Conservation (phyloP, 305 asterid genomes). For the Striga hermonthica region DNA sequence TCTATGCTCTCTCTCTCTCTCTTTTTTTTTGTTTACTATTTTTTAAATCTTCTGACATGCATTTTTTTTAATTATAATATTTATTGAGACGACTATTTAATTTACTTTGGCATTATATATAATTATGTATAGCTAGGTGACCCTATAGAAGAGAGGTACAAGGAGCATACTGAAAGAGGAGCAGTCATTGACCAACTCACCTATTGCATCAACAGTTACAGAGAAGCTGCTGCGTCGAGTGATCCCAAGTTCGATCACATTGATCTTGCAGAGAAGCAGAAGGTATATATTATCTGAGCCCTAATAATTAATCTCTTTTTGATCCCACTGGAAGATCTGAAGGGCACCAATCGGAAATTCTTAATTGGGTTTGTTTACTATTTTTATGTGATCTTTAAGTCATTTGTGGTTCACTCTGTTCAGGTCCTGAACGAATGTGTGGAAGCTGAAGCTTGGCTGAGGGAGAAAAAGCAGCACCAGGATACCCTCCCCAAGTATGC, state of each 20-base stretch:
- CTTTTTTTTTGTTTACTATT: no score
- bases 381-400: background rate
- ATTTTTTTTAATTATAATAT: no score
- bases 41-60: no score
- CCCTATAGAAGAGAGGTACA: slow-evolving; percentile 76
- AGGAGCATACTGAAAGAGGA: slow-evolving; percentile 71
- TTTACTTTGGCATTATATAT: background rate
- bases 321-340: background rate
- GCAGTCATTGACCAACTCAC: slow-evolving; percentile 55
- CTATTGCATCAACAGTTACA: slow-evolving; percentile 68
- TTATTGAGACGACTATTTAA: no score
- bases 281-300: slow-evolving; percentile 30
- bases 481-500: slow-evolving; percentile 75
- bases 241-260: slow-evolving; percentile 82
- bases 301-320: background rate
- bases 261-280: slow-evolving; percentile 61
- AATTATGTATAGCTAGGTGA: slow-evolving; percentile 64
- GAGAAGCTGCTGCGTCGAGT: slow-evolving; percentile 63
- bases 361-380: no score
- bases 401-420: background rate
- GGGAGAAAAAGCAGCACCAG: slow-evolving; percentile 80
- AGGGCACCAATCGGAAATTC: no score
- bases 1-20: no score
- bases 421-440: slow-evolving; percentile 77
- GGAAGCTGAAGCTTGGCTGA: slow-evolving; percentile 83